Evolutionary conservation across 2,329 filamentous ascomycete species (phyloP).

Genomic region (Coniella lustricola): DNA sequence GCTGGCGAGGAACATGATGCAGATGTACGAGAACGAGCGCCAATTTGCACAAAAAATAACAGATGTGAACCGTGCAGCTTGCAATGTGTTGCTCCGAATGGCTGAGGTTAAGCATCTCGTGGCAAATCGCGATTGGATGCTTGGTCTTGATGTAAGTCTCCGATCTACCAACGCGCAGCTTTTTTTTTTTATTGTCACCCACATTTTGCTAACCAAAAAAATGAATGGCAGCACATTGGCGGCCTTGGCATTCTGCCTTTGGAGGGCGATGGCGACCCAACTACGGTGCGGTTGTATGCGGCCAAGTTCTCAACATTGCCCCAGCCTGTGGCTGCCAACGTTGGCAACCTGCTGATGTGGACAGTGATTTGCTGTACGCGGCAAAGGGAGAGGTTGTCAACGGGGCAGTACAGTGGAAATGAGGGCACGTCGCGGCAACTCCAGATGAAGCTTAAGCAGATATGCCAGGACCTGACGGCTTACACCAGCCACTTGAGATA

Average conservation of each 20-base stretch:
- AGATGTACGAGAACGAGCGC: slow-evolving; percentile 53
- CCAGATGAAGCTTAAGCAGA: slow-evolving; percentile 66
- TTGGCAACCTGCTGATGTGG: slow-evolving; percentile 91
- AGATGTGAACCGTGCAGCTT: slow-evolving; percentile 50
- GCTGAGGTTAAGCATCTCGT: slow-evolving; percentile 53
- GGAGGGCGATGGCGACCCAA: slow-evolving; percentile 65
- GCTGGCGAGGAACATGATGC: slow-evolving; percentile 54
- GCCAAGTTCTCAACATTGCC: slow-evolving; percentile 73
- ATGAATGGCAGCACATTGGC: slow-evolving; percentile 52
- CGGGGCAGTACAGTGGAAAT: slow-evolving; percentile 67
- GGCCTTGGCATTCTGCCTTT: slow-evolving; percentile 74
- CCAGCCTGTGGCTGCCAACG: slow-evolving; percentile 76
- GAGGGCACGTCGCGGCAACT: slow-evolving; percentile 56
- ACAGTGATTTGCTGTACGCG: slow-evolving; percentile 78
- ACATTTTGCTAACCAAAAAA: background rate
- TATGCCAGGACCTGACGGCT: slow-evolving; percentile 83
- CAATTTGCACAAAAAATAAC: slow-evolving; percentile 55
- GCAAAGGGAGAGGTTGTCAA: slow-evolving; percentile 64
- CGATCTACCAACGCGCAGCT: background rate
- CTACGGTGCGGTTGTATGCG: slow-evolving; percentile 70
- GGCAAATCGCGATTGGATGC: slow-evolving; percentile 48
- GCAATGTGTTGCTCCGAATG: slow-evolving; percentile 52
- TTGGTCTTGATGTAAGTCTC: slow-evolving; percentile 51
- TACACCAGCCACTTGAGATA: slow-evolving; percentile 92
- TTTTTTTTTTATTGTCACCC: too few relatives aligned